Base-by-base conservation (phyloP, 2,329 filamentous ascomycete genomes). In the Tolypocladium ophioglossoides region DNA sequence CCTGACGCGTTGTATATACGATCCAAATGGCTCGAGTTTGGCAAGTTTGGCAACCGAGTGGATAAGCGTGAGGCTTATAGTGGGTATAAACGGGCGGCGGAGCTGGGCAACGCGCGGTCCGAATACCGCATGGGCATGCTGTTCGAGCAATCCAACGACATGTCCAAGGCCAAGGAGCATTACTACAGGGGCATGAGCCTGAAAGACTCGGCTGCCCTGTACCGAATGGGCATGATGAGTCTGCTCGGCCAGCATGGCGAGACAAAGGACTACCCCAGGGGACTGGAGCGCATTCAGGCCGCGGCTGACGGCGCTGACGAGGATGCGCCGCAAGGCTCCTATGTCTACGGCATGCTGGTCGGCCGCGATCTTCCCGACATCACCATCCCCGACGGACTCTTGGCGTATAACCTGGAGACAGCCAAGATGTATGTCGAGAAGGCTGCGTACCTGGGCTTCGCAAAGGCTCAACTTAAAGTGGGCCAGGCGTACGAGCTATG, bases 121-220 rank as follows among this genome's bases (percentile, higher is more conserved):
- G 90, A 97, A 70, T 99, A 99, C 70, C 84, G 94, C 49, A 95
- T 99, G 73, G 94, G 94, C 58, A 99, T 97, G 92, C 87, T 96
- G 55, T 97, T 91, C 68, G 94, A 99, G 72, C 91, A 88, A 68
- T 92, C 91, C 5, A 95, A 95, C 66, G 92, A 99, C 65, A 86
- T 91, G 56, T 80, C 85, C 58, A 96, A 95, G 69, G 94, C 94
- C 7, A 84, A 96, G 65, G 85, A 86, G 64, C 91, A 97, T 70
- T 99, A 97, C 71, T 84, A 90, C 60, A 80, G 82, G 50, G 94
- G 94, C 51, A 84, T 94, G 51, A 80, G 83, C 51, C 75, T 85
- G 61, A 84, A 85, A 27, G 94, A 99, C 72, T 96, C 94, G 18
- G 94, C 94, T 4, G 91, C 91, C 6, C 86, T 76, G 55, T 82